A percentile compares a stretch with the other conserved stretches of the same genome.
Conservation (phyloP, 352 stramenopile species). For the Globisporangium sylvaticum region DNA sequence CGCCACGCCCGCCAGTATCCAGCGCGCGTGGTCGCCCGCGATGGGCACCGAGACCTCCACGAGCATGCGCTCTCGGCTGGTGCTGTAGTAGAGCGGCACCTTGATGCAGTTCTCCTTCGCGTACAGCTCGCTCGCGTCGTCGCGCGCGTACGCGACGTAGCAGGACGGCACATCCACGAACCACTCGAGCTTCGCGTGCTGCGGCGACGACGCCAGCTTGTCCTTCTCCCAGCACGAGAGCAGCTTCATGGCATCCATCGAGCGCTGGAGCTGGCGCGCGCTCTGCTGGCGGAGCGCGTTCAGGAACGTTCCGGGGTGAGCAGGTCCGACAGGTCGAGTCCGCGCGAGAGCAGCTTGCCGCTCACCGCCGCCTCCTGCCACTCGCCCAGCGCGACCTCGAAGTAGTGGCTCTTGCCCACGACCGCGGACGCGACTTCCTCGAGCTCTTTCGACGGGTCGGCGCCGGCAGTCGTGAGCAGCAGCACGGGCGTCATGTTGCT, state of each 20-base stretch:
- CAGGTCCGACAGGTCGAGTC: conserved; percentile 87
- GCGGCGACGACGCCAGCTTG: conserved; percentile 23
- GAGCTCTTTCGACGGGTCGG: conserved; percentile 92
- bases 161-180: conserved; percentile 78
- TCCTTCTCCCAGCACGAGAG: conserved; percentile 88
- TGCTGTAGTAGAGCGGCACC: conserved; percentile 78
- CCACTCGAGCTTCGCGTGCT: conserved; percentile 50
- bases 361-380: conserved; percentile 69
- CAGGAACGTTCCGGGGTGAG: conserved; percentile 93
- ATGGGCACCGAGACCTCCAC: conserved; percentile 82
- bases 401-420: conserved; percentile 88
- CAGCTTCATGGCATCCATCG: conserved; percentile 90
- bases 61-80: conserved; percentile 70
- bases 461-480: conserved; percentile 90
- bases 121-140: conserved; percentile 76
- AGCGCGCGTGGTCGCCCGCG: conserved; percentile 60
- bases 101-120: conserved; percentile 70
- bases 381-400: conserved; percentile 86
- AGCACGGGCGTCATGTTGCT: conserved; percentile 83
- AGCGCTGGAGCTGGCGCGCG: conserved; percentile 72
- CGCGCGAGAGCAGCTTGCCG: conserved; percentile 68
- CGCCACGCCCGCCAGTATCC: conserved; percentile 78
- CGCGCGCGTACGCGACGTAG: conserved; percentile 75
- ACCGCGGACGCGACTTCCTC: conserved; percentile 86
- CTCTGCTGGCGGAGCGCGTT: conserved; percentile 92